These are phyloP conservation scores for Gossypium gossypioides DNA, from an alignment of 441 rosid genomes.

Conservation along the genomic window DNA sequence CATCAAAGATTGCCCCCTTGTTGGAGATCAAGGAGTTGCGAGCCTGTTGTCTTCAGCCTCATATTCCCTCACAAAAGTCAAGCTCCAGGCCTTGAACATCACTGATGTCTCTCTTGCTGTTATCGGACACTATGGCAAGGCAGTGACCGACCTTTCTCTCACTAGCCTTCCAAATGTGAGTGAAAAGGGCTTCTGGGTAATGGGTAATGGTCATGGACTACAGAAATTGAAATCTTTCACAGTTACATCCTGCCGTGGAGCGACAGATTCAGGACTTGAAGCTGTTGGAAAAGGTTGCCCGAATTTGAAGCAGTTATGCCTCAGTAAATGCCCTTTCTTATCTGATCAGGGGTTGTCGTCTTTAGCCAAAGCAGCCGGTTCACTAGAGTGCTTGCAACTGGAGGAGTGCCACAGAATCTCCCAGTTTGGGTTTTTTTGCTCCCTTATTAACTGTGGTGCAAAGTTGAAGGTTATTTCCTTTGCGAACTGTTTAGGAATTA, in stretches of 20 bases:
- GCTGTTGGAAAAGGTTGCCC: slow-evolving; percentile 68
- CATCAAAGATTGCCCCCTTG: slow-evolving; percentile 60
- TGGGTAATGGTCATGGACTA: slow-evolving; percentile 75
- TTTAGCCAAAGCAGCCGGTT: slow-evolving; percentile 43
- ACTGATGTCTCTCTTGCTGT: slow-evolving; percentile 81
- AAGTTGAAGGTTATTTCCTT: slow-evolving; percentile 60
- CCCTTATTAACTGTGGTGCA: slow-evolving; percentile 56
- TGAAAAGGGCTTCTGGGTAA: slow-evolving; percentile 92
- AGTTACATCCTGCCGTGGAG: slow-evolving; percentile 54
- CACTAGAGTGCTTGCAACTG: slow-evolving; percentile 65
- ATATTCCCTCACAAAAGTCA: slow-evolving; percentile 41
- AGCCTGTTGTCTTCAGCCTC: slow-evolving; percentile 51
- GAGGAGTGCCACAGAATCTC: slow-evolving; percentile 83
- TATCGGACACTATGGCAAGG: slow-evolving; percentile 77
- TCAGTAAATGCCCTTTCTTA: slow-evolving; percentile 45
- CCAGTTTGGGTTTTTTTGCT: slow-evolving; percentile 64
- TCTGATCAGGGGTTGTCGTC: slow-evolving; percentile 71
- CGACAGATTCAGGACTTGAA: slow-evolving; percentile 68
- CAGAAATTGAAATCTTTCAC: slow-evolving; percentile 49
- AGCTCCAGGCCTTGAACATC: slow-evolving; percentile 65
- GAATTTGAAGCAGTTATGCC: slow-evolving; percentile 50
- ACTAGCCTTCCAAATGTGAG: slow-evolving; percentile 42
- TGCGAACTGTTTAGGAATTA: slow-evolving; percentile 58
- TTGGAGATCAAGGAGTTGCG: slow-evolving; percentile 76
- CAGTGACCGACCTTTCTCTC: slow-evolving; percentile 54